A percentile compares a stretch with the other conserved stretches of the same genome.
phyloP scores from a whole-genome alignment of 2,329 filamentous ascomycete genomes.

The Trichoderma hamatum region DNA sequence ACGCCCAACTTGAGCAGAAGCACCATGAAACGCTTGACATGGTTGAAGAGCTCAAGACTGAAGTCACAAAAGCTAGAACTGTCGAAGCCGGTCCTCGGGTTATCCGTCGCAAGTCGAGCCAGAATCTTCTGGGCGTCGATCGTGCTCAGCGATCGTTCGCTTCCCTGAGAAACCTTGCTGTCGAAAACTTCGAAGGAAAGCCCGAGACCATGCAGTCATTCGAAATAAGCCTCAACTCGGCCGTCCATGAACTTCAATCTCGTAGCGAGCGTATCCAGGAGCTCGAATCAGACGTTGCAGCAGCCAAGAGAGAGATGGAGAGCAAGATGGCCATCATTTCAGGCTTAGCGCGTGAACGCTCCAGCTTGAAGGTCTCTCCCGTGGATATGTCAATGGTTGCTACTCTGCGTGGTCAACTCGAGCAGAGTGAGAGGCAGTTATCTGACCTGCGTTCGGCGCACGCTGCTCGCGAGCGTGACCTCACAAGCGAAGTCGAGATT shows the following conservation, averaged over 20 bases:
- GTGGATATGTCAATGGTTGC: constrained; percentile 92
- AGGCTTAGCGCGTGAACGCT: constrained; percentile 88
- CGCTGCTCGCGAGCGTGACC: constrained; percentile 71
- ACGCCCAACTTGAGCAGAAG: constrained; percentile 78
- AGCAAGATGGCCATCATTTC: constrained; percentile 95
- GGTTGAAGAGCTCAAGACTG: constrained; percentile 87
- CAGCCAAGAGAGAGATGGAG: constrained; percentile 94
- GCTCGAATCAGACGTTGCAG: constrained; percentile 80
- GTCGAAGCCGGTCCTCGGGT: constrained; percentile 67
- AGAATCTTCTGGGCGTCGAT: constrained; percentile 84
- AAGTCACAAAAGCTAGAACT: constrained; percentile 76
- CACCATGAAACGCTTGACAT: constrained; percentile 82
- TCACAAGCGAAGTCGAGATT: constrained; percentile 70
- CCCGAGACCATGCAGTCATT: constrained; percentile 90
- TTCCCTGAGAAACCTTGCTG: constrained; percentile 83
- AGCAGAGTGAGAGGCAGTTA: constrained; percentile 83
- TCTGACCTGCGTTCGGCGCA: constrained; percentile 72
- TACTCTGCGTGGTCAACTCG: constrained; percentile 82
- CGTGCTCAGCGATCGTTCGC: constrained; percentile 90
- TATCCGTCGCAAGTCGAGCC: constrained; percentile 90
- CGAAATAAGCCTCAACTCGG: constrained; percentile 85
- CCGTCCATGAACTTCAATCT: constrained; percentile 87
- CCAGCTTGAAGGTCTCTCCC: constrained; percentile 79
- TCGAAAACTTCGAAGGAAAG: constrained; percentile 79
- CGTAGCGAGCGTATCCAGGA: constrained; percentile 89